A percentile compares a stretch with the other conserved stretches of the same genome.
These are phyloP conservation scores for Colletotrichum scovillei DNA, from an alignment of 2,329 filamentous ascomycete genomes.

Conservation along the genomic window DNA sequence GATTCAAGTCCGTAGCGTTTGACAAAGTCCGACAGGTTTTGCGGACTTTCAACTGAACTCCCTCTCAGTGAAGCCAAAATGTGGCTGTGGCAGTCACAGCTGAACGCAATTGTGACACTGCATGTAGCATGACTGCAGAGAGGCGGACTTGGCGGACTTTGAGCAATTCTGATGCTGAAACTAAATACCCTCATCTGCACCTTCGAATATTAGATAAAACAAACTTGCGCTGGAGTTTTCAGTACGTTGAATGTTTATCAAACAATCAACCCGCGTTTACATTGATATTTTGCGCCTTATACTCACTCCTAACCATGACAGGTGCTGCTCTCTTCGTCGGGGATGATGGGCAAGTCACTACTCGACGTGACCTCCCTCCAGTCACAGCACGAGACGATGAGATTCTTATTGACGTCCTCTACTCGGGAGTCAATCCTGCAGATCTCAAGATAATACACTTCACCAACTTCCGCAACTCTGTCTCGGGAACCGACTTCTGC, in stretches of 20 bases:
- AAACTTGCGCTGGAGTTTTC: fast-evolving
- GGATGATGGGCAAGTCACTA: neutral
- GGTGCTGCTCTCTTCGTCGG: neutral
- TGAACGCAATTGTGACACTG: neutral
- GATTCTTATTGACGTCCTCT: neutral
- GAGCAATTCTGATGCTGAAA: neutral
- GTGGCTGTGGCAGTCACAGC: neutral
- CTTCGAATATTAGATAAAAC: neutral
- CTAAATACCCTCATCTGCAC: too few species aligned
- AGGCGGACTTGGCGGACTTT: neutral
- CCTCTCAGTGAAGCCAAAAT: neutral
- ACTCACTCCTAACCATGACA: neutral
- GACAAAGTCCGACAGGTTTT: neutral
- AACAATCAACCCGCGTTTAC: neutral
- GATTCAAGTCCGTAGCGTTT: neutral
- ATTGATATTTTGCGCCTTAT: neutral
- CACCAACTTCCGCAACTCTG: neutral
- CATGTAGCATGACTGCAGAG: neutral
- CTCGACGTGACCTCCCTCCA: neutral
- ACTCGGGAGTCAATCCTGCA: slow-evolving; percentile 10
- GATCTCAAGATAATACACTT: neutral
- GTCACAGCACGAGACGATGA: neutral
- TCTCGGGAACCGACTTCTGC: neutral
- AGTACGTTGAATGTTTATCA: neutral
- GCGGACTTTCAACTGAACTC: neutral